Base-by-base conservation (phyloP, 768 basidiomycete species). In the Suillus sp. region DNA sequence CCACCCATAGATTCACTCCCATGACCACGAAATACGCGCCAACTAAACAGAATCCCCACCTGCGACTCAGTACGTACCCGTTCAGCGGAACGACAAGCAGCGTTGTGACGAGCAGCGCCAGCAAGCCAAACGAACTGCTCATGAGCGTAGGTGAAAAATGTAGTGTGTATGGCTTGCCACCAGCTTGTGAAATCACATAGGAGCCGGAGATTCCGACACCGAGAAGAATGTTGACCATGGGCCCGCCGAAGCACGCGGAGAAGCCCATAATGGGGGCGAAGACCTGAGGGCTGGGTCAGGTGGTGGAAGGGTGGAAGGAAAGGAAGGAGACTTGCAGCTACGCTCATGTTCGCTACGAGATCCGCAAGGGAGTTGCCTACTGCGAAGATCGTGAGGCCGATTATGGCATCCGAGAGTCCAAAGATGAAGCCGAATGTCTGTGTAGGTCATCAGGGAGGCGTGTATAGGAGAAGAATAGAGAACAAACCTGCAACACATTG, bases 281-380 rank as follows among this genome's bases (percentile, higher is more conserved):
- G 20, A 86, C 87, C 87, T 91, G 62, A 18, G 40, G 37, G 13
- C 14, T 27, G 53, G 30, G 20, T 34, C 60, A 47, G 38, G 14
- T 9, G 37, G 5, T 53, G 1, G 13, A n/a, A 35, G 4, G 40
- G 2, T 32, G 4, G 37, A 35, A 22, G 30, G 18, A 18, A n/a
- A 43, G 4, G 27, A 32, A 25, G 55, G 47, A 34, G 14, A 80
- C 86, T 61, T 78, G 87, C 91, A 25, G 96, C 96, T 11, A 99
- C 93, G 59, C 92, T 95, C 80, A 93, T 92, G 77, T 99, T 98
- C 25, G 97, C 96, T 7, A 99, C 96, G 25, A 98, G 85, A 77
- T 99, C 97, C 0, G 96, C 96, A 5, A 97, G 83, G 16, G 94
- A 96, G 75, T 99, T 99, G 30, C 97, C 96, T 34, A 98, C 84